Evolutionary conservation across 1,284 basidiomycete genomes (phyloP).

Genomic region (Volvariella volvacea): DNA sequence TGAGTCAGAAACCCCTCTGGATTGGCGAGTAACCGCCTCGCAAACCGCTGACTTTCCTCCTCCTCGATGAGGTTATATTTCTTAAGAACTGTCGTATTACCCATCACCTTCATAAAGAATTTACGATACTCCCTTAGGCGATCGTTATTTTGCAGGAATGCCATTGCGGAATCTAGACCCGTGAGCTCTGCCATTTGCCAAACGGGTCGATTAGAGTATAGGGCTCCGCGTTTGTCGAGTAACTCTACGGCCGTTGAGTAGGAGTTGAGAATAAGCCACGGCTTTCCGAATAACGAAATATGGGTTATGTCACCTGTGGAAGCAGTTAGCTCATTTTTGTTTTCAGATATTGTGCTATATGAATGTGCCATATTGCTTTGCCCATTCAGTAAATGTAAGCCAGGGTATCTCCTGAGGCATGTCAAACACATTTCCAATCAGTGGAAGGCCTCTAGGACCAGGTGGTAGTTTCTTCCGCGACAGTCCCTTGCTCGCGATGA

Average conservation of each 20-base stretch:
- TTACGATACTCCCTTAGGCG: slow-evolving; percentile 43
- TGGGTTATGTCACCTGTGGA: slow-evolving; percentile 26
- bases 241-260: slow-evolving; percentile 26
- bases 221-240: slow-evolving; percentile 29
- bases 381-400: slow-evolving; percentile 7
- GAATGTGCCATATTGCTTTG: slow-evolving; percentile 6
- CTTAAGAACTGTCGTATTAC: slow-evolving; percentile 23
- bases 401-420: slow-evolving; percentile 5
- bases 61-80: slow-evolving; percentile 32
- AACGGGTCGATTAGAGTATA: slow-evolving; percentile 33
- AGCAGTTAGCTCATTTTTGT: neutral
- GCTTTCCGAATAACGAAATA: slow-evolving; percentile 14
- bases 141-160: slow-evolving; percentile 28
- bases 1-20: slow-evolving; percentile 38
- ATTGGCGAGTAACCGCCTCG: slow-evolving; percentile 34
- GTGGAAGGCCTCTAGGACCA: slow-evolving; percentile 3
- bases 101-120: slow-evolving; percentile 38
- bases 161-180: slow-evolving; percentile 22
- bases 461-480: slow-evolving; percentile 2
- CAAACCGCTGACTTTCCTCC: slow-evolving; percentile 36
- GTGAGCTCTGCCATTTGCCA: slow-evolving; percentile 26
- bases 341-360: neutral
- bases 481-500: neutral
- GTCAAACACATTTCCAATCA: slow-evolving; percentile 2
- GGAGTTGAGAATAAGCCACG: slow-evolving; percentile 30